Conservation (phyloP, 2,329 filamentous ascomycete species). For the Penicillium crustosum region DNA sequence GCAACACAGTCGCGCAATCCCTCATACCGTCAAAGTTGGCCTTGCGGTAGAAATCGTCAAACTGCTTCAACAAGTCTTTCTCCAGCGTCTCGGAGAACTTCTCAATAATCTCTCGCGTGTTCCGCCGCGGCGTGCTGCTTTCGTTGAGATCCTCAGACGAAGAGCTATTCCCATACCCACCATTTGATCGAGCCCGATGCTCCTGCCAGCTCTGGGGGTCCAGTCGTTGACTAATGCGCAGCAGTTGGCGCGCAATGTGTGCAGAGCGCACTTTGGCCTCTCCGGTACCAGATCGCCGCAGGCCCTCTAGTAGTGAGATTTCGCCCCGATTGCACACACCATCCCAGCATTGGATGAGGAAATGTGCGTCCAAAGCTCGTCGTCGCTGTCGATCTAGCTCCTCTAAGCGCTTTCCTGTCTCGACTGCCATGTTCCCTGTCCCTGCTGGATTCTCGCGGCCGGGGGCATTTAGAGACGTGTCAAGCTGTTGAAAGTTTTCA, state of each 20-base stretch:
- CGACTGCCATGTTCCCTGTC: conserved; percentile 86
- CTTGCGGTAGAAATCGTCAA: conserved; percentile 92
- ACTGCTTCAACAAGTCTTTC: conserved; percentile 91
- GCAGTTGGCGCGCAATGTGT: conserved; percentile 86
- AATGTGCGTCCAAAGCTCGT: conserved; percentile 87
- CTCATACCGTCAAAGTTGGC: conserved; percentile 98
- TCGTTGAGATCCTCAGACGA: conserved; percentile 45
- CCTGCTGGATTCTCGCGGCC: conserved; percentile 42
- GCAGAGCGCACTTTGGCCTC: conserved; percentile 94
- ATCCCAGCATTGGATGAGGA: conserved; percentile 94
- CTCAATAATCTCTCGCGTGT: conserved; percentile 87
- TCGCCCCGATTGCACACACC: conserved; percentile 90
- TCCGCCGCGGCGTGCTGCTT: conserved; percentile 45
- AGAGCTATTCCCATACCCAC: conserved; percentile 34
- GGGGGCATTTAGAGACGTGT: conserved; percentile 72
- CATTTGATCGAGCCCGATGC: conserved; percentile 53
- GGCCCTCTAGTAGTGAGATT: conserved; percentile 81
- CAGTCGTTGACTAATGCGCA: conserved; percentile 89
- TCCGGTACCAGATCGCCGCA: conserved; percentile 77
- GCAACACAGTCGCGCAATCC: conserved; percentile 88
- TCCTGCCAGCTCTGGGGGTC: conserved; percentile 72
- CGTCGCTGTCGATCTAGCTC: conserved; percentile 90
- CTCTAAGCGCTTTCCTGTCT: conserved; percentile 90
- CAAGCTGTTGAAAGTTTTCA: conserved; percentile 84
- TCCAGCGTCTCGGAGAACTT: conserved; percentile 95